Conservation (phyloP, 352 stramenopile genomes). For the Globisporangium orthogonon region DNA sequence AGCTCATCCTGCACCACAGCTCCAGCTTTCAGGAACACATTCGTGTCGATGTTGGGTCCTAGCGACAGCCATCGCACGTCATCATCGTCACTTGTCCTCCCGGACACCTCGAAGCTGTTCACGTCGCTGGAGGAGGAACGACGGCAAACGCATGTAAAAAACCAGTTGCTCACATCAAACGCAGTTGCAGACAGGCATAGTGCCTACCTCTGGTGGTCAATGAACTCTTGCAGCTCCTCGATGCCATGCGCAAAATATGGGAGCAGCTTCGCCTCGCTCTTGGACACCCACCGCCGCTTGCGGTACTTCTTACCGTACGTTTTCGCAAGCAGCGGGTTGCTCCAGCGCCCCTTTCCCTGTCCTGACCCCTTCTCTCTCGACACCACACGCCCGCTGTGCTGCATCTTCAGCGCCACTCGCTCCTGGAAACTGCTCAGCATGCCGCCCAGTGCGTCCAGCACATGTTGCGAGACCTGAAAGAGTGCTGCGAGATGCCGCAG, state of each 20-base stretch:
- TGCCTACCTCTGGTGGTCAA: conserved; percentile 40
- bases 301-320: conserved; percentile 50
- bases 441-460: conserved; percentile 30
- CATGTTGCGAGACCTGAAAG: conserved; percentile 24
- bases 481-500: conserved; percentile 40
- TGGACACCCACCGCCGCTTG: conserved; percentile 51
- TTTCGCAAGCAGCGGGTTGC: conserved; percentile 45
- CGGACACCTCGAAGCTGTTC: conserved; percentile 7
- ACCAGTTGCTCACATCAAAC: background rate
- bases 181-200: background rate
- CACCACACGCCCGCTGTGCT: conserved; percentile 18
- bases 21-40: conserved; percentile 7
- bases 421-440: conserved; percentile 53
- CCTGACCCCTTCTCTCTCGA: conserved; percentile 8
- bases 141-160: background rate
- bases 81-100: background rate
- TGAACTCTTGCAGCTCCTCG: conserved; percentile 54
- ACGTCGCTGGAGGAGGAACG: conserved; percentile 6
- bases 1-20: conserved; percentile 11
- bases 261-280: conserved; percentile 46
- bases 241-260: conserved; percentile 59
- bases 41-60: conserved; percentile 1
- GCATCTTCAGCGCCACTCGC: conserved; percentile 61
- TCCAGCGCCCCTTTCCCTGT: conserved; percentile 21
- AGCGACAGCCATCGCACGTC: conserved; percentile 5